Conservation (phyloP, 345 rosid genomes). For the Toxicodendron radicans region DNA sequence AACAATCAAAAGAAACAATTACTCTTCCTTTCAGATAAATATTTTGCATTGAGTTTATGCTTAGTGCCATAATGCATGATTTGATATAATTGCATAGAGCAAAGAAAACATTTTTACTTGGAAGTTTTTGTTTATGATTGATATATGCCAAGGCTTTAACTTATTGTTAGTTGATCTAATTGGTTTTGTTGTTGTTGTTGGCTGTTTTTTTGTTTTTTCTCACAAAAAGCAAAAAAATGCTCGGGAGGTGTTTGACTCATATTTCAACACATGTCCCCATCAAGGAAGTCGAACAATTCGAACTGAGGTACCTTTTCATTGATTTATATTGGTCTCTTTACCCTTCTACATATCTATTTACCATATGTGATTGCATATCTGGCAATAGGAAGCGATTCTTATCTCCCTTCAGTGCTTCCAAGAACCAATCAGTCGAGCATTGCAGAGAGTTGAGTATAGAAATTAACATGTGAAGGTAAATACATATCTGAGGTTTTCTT, state of each 20-base stretch:
- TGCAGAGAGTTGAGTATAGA: slow-evolving; percentile 33
- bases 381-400: slow-evolving; percentile 72
- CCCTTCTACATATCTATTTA: neutral
- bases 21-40: neutral
- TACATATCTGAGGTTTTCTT: neutral
- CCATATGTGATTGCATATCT: neutral
- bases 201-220: slow-evolving; percentile 3
- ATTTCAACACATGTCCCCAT: slow-evolving; percentile 83
- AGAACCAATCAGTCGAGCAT: slow-evolving; percentile 65
- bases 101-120: no score
- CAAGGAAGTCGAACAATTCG: slow-evolving; percentile 97
- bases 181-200: neutral
- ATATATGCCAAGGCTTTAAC: neutral
- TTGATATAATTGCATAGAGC: neutral
- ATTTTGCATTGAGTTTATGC: neutral
- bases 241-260: slow-evolving; percentile 54
- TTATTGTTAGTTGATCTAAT: neutral
- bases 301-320: slow-evolving; percentile 55
- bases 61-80: neutral
- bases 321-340: neutral
- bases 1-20: neutral
- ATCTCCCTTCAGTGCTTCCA: slow-evolving; percentile 88
- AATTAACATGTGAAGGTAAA: slow-evolving; percentile 9
- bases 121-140: neutral
- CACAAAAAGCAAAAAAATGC: slow-evolving; percentile 59